phyloP scores from a whole-genome alignment of 768 basidiomycete species.

The Grammothele lineata region DNA sequence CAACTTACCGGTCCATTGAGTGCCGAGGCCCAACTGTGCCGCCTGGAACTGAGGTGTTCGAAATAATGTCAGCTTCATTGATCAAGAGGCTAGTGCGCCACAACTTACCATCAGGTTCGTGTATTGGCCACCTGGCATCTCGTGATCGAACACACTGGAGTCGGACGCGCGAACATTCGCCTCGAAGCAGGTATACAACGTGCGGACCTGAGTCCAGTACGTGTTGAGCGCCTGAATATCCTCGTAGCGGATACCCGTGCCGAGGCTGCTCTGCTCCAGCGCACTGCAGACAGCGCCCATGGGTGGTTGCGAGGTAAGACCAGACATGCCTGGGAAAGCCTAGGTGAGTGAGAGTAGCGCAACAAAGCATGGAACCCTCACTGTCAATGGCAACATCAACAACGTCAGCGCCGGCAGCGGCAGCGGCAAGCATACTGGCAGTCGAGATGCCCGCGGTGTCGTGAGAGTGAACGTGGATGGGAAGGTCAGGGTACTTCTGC shows the following conservation, averaged over 20 bases:
- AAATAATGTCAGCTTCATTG: background rate
- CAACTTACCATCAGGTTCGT: conserved; percentile 87
- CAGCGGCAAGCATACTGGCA: conserved; percentile 95
- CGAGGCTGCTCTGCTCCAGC: conserved; percentile 88
- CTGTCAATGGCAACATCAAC: conserved; percentile 99
- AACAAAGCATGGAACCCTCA: conserved; percentile 33
- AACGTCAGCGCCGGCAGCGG: conserved; percentile 96
- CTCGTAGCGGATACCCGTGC: conserved; percentile 94
- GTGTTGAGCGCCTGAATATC: conserved; percentile 96
- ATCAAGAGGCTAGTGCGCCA: conserved; percentile 11
- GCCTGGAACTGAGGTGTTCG: conserved; percentile 97
- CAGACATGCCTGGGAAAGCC: conserved; percentile 80
- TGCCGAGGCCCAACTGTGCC: conserved; percentile 91
- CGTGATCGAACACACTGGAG: conserved; percentile 97
- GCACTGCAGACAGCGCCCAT: conserved; percentile 98
- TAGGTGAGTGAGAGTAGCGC: background rate
- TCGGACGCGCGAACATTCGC: conserved; percentile 97
- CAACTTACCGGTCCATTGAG: conserved; percentile 81
- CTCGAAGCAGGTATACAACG: conserved; percentile 95
- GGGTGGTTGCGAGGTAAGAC: conserved; percentile 95
- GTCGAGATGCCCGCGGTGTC: conserved; percentile 98
- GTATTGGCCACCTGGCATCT: conserved; percentile 98
- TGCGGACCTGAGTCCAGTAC: conserved; percentile 97
- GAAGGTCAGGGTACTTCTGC: conserved; percentile 93
- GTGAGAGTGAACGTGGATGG: conserved; percentile 99